Conservation (phyloP, 2,329 filamentous ascomycete genomes). For the Fusarium oxysporum region DNA sequence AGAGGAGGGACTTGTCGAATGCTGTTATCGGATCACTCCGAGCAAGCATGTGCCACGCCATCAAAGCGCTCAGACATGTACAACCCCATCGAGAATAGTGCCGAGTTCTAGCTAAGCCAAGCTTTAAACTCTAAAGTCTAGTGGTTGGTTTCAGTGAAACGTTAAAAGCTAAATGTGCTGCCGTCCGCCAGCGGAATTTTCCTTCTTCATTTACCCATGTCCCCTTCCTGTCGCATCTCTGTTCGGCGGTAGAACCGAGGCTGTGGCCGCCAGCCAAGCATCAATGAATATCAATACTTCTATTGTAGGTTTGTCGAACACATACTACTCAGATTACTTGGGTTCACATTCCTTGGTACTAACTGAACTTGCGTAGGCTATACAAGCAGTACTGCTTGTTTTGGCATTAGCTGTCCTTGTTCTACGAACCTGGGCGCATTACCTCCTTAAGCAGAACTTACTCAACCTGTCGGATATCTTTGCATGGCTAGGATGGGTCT, state of each 20-base stretch:
- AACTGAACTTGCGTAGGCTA: not conserved
- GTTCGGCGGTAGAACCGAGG: not conserved
- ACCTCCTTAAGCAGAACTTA: not conserved
- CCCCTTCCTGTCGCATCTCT: not conserved
- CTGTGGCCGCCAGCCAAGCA: not conserved
- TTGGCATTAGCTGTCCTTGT: not conserved
- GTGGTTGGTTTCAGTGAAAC: not conserved
- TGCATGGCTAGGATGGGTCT: constrained; percentile 15
- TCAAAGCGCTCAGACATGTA: not conserved
- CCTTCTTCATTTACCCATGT: not conserved
- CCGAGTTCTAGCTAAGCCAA: not conserved
- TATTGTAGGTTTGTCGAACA: not conserved
- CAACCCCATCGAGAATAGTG: not conserved
- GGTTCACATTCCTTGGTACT: not conserved
- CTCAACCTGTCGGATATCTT: not conserved
- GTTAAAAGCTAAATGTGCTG: not conserved
- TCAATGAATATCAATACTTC: not conserved
- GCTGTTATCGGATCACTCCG: not conserved
- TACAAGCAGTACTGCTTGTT: constrained; percentile 7
- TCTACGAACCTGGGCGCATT: constrained; percentile 1
- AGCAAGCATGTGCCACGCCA: too few species aligned
- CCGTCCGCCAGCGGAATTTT: not conserved
- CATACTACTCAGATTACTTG: rapidly evolving
- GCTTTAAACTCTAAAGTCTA: not conserved
- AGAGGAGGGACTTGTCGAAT: not conserved